Evolutionary conservation across 2,329 filamentous ascomycete genomes (phyloP).

Genomic region (Aspergillus versicolor): DNA sequence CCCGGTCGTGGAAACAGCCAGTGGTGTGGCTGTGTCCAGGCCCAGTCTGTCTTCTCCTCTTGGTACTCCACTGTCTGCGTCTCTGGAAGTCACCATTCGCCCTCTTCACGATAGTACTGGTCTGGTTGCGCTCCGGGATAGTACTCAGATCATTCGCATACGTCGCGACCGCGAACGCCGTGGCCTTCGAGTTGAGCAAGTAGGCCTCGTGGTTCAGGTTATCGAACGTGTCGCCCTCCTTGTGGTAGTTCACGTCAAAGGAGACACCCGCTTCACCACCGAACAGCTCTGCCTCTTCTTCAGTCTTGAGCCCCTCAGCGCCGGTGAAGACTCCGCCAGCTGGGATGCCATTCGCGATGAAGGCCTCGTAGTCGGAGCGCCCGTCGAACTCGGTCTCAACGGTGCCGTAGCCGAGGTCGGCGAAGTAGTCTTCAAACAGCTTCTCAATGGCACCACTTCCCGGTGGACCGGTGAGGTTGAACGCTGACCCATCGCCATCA

Average conservation of each 20-base stretch:
- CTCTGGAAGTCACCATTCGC: background rate
- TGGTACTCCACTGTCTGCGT: background rate
- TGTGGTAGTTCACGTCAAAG: slow-evolving; percentile 59
- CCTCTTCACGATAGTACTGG: background rate
- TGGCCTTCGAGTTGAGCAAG: slow-evolving; percentile 26
- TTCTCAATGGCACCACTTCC: slow-evolving; percentile 69
- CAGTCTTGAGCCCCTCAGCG: slow-evolving; percentile 73
- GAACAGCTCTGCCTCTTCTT: slow-evolving; percentile 63
- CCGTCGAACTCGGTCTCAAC: slow-evolving; percentile 75
- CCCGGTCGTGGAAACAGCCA: slow-evolving; percentile 17
- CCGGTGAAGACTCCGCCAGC: slow-evolving; percentile 76
- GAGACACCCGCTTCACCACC: slow-evolving; percentile 63
- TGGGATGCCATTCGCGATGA: slow-evolving; percentile 70
- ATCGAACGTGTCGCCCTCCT: slow-evolving; percentile 50
- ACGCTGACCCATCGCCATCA: slow-evolving; percentile 50
- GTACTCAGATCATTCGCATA: slow-evolving; percentile 25
- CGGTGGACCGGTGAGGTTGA: slow-evolving; percentile 53
- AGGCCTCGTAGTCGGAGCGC: slow-evolving; percentile 75
- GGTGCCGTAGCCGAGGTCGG: slow-evolving; percentile 61
- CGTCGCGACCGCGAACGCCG: slow-evolving; percentile 28
- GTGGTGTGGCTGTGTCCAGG: slow-evolving; percentile 19
- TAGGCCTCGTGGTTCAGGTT: slow-evolving; percentile 49
- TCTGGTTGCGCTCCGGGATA: slow-evolving; percentile 19
- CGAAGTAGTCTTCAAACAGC: slow-evolving; percentile 68
- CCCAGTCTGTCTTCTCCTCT: background rate